Base-by-base conservation (phyloP, 306 rosid genomes). In the Glycine latifolia region DNA sequence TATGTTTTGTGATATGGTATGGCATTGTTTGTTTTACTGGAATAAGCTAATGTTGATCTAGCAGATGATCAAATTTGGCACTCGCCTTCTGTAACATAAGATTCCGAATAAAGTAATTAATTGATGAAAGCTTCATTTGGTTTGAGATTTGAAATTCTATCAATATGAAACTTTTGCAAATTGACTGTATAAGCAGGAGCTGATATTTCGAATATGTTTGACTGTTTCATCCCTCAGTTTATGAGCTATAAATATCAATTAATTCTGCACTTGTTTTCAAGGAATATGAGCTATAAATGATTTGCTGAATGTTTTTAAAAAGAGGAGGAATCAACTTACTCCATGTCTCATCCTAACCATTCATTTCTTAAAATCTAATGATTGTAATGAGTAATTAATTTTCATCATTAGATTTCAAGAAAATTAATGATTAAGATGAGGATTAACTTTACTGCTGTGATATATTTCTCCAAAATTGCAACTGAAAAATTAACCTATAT, bases 1-100 rank as follows among this genome's bases (percentile, higher is more conserved):
- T 83, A 82, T 70, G 72, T 83, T 79, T 86, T 89, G 83, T 91
- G 90, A 91, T 79, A 52, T 75, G 79, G 26, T 9, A 52, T 11
- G 13, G n/a, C 39, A 76, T 35, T 81, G 54, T 73, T 71, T 10
- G 14, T 79, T 76, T 56, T 82, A 68, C 78, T 75, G 74, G 67
- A 43, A 62, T 81, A 78, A 69, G 63, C 85, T 73, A 46, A 56
- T 52, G 58, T 68, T 77, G 69, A 44, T 81, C 81, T 67, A 14
- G 43, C 85, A 71, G 26, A 43, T 74, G 31, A 54, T 75, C 75
- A 61, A 49, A 41, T 49, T 62, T 62, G 66, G 72, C 70, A 67
- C 77, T 71, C 76, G 76, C 55, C 49, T 68, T 76, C 54, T 80
- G 86, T 81, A 67, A 84, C 63, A 17, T 75, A 46, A 75, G 71